Conservation (phyloP, 768 basidiomycete genomes). For the Astraeus odoratus region DNA sequence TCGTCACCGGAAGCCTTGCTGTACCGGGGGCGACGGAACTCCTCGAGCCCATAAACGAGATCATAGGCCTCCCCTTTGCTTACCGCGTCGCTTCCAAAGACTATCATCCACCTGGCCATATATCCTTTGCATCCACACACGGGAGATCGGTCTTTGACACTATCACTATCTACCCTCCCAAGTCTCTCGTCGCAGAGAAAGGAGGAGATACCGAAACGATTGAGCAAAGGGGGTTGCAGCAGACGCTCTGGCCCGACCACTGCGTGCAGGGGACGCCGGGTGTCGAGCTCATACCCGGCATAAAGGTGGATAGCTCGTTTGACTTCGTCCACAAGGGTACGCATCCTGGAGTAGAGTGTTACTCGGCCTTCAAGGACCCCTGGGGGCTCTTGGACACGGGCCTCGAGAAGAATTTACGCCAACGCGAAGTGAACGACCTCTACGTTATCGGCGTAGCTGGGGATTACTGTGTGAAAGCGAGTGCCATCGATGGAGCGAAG, state of each 20-base stretch:
- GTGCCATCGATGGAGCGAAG: constrained; percentile 47
- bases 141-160: constrained; percentile 32
- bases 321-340: constrained; percentile 48
- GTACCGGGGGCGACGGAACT: constrained; percentile 56
- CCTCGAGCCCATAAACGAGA: constrained; percentile 46
- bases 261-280: constrained; percentile 59
- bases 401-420: constrained; percentile 37
- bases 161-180: constrained; percentile 30
- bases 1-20: constrained; percentile 67
- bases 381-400: constrained; percentile 42
- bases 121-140: constrained; percentile 64
- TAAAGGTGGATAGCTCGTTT: constrained; percentile 37
- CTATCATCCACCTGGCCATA: constrained; percentile 53
- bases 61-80: constrained; percentile 52
- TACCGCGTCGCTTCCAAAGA: constrained; percentile 50
- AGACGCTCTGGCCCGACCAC: constrained; percentile 78
- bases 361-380: constrained; percentile 71
- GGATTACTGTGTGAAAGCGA: constrained; percentile 68
- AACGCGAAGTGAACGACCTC: constrained; percentile 45
- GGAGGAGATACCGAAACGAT: constrained; percentile 14
- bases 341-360: constrained; percentile 59
- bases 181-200: constrained; percentile 24
- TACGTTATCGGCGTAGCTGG: constrained; percentile 66
- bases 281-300: constrained; percentile 49
- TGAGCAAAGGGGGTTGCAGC: constrained; percentile 28